These are phyloP conservation scores for Sphenostylis stenocarpa DNA, from an alignment of 306 rosid species.

Conservation along the genomic window DNA sequence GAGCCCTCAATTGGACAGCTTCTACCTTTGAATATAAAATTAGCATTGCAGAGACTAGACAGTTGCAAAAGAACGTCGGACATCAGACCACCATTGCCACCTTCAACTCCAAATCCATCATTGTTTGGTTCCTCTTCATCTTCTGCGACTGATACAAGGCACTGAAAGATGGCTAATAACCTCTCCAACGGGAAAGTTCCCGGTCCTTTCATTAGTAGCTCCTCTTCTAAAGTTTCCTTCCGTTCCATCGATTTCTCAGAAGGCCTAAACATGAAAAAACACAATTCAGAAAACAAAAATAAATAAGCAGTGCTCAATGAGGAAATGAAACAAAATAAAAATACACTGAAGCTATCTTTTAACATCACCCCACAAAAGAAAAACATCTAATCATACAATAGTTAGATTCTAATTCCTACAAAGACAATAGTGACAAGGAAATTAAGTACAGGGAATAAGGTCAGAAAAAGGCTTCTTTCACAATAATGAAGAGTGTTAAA, in stretches of 20 bases:
- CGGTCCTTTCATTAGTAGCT: constrained; percentile 84
- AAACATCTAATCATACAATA: constrained; percentile 12
- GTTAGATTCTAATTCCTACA: background rate
- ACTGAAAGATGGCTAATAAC: constrained; percentile 90
- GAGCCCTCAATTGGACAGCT: constrained; percentile 91
- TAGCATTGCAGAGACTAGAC: constrained; percentile 89
- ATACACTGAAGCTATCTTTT: background rate
- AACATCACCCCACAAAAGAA: background rate
- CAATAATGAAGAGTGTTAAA: background rate
- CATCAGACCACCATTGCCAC: constrained; percentile 61
- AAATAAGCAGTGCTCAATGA: background rate
- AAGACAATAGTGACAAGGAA: background rate
- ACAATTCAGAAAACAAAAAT: constrained; percentile 15
- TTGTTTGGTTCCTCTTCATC: constrained; percentile 58
- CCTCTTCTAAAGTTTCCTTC: constrained; percentile 83
- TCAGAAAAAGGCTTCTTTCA: background rate
- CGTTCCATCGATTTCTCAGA: constrained; percentile 61
- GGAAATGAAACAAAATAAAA: background rate
- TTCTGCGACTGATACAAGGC: constrained; percentile 72
- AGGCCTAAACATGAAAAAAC: constrained; percentile 49
- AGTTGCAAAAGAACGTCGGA: constrained; percentile 82
- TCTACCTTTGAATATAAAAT: constrained; percentile 78
- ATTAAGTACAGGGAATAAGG: background rate
- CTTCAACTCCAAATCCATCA: constrained; percentile 45
- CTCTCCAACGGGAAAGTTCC: constrained; percentile 96